phyloP scores from a whole-genome alignment of 129 eudicot genomes.

The Oenanthe sinensis region DNA sequence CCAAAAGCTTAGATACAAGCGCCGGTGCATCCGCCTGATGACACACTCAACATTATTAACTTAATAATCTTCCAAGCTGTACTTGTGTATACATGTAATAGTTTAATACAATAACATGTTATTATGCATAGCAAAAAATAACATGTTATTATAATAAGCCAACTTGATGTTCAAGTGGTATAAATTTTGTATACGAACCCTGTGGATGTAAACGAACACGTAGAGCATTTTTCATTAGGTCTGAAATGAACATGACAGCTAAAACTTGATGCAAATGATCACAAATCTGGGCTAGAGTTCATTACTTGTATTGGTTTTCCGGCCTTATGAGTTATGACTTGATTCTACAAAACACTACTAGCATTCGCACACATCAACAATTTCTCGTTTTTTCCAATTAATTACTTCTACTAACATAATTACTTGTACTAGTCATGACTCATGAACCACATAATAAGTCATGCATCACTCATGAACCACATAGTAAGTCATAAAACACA shows the following conservation, averaged over 20 bases:
- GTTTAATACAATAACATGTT: background rate
- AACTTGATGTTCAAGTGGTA: background rate
- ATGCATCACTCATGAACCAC: background rate
- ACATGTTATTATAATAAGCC: background rate
- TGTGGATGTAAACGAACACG: background rate
- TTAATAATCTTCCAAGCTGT: background rate
- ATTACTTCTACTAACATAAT: background rate
- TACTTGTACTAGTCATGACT: background rate
- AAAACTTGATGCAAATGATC: background rate
- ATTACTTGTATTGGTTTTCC: too few species aligned
- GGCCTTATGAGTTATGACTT: too few species aligned
- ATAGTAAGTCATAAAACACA: background rate
- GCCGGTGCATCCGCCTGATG: slow-evolving; percentile 72
- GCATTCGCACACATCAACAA: too few species aligned
- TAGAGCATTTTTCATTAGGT: background rate
- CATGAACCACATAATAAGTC: background rate
- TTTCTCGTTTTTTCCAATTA: too few species aligned
- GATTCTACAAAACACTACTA: too few species aligned
- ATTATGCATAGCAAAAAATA: background rate
- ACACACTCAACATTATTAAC: slow-evolving; percentile 1
- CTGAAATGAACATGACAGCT: background rate
- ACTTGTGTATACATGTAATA: background rate
- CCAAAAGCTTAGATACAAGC: slow-evolving; percentile 75
- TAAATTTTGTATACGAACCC: background rate
- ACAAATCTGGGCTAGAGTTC: background rate